These are phyloP conservation scores for Chlorella sorokiniana DNA, from an alignment of 139 green algal genomes.

Conservation along the genomic window DNA sequence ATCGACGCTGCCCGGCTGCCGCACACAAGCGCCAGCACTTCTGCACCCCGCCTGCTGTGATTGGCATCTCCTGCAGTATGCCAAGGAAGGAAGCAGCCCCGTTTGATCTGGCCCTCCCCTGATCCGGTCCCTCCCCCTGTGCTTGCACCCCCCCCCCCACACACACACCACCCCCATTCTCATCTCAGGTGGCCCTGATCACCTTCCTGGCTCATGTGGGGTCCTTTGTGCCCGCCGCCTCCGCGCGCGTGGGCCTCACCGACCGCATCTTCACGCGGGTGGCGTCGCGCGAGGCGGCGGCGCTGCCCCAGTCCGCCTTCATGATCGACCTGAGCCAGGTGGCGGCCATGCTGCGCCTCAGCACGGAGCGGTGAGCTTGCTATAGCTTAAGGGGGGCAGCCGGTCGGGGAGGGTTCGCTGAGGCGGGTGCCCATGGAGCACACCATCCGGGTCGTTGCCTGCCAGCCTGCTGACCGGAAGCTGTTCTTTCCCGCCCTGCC, in stretches of 20 bases:
- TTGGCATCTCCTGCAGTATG: too few relatives aligned
- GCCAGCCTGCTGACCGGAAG: too few relatives aligned
- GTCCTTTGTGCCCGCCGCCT: conserved; percentile 56
- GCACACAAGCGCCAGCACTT: too few relatives aligned
- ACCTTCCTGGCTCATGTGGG: conserved; percentile 80
- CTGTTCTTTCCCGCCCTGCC: too few relatives aligned
- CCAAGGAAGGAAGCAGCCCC: too few relatives aligned
- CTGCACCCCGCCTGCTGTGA: too few relatives aligned
- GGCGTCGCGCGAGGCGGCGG: conserved; percentile 50
- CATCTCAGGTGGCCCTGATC: conserved; percentile 84
- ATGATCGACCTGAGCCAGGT: conserved; percentile 83
- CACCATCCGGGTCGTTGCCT: too few relatives aligned
- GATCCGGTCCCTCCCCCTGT: not conserved
- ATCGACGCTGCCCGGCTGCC: too few relatives aligned
- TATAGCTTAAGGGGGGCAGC: not conserved
- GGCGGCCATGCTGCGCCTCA: conserved; percentile 70
- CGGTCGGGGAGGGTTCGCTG: not conserved
- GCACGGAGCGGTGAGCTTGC: conserved; percentile 52
- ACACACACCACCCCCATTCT: not conserved
- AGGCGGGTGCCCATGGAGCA: not conserved
- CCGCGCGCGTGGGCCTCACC: conserved; percentile 67
- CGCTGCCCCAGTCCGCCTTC: conserved; percentile 69
- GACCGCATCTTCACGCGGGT: conserved; percentile 85
- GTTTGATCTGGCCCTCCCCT: too few relatives aligned
- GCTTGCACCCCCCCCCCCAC: not conserved